These are phyloP conservation scores for Syncephalastrum racemosum DNA, from an alignment of 371 early-diverging fungal genomes.

Conservation along the genomic window DNA sequence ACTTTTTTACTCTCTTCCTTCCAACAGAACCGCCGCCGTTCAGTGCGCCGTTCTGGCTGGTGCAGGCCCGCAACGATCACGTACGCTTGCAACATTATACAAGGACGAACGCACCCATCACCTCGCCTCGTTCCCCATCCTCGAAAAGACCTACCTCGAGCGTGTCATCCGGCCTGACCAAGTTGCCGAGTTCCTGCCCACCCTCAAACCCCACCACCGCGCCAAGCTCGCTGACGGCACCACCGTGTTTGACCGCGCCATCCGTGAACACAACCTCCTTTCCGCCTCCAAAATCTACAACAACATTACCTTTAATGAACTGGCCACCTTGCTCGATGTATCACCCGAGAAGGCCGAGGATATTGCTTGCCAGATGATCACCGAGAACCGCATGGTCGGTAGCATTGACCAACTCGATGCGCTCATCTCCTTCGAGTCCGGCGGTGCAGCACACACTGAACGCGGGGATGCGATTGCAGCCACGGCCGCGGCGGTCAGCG, in stretches of 20 bases:
- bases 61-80: constrained; percentile 89
- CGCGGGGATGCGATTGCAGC: constrained; percentile 29
- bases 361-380: constrained; percentile 86
- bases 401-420: constrained; percentile 89
- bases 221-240: constrained; percentile 67
- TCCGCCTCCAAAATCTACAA: constrained; percentile 87
- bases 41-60: constrained; percentile 88
- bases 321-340: constrained; percentile 78
- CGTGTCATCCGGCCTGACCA: constrained; percentile 78
- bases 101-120: constrained; percentile 85
- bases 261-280: constrained; percentile 92
- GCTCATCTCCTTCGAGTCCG: constrained; percentile 82
- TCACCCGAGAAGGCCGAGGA: constrained; percentile 81
- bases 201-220: constrained; percentile 79
- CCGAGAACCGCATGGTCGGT: constrained; percentile 84
- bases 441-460: constrained; percentile 41
- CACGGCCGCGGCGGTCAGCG: constrained; percentile 31
- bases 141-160: constrained; percentile 91
- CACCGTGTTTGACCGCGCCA: constrained; percentile 91
- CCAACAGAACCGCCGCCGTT: constrained; percentile 60
- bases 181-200: constrained; percentile 74
- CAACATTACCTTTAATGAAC: constrained; percentile 82
- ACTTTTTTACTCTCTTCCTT: background rate
- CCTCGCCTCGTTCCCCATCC: constrained; percentile 65
- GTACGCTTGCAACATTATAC: constrained; percentile 88